These are phyloP conservation scores for Carallia brachiata DNA, from an alignment of 345 rosid genomes.

Conservation along the genomic window DNA sequence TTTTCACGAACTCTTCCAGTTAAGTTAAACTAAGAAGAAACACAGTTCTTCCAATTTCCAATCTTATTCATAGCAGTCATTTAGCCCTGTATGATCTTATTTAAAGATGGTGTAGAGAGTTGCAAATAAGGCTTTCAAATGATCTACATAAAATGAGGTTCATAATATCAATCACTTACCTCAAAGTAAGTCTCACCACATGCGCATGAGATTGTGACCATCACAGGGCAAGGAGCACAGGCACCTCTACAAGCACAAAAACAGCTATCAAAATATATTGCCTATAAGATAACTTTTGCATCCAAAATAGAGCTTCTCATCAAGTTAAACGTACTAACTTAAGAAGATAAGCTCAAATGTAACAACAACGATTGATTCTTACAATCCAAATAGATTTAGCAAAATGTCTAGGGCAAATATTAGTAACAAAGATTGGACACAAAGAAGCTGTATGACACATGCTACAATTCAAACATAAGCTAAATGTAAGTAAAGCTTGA, in stretches of 20 bases:
- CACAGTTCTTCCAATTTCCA: background rate
- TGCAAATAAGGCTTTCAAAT: background rate
- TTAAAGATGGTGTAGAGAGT: background rate
- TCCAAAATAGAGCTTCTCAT: background rate
- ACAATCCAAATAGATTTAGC: background rate
- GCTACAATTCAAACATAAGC: slow-evolving; percentile 1
- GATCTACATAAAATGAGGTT: background rate
- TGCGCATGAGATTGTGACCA: slow-evolving; percentile 84
- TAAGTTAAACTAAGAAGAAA: background rate
- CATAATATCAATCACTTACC: slow-evolving; percentile 47
- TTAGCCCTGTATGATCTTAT: background rate
- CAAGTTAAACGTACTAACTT: background rate
- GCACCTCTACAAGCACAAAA: slow-evolving; percentile 63
- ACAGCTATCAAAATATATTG: slow-evolving; percentile 8
- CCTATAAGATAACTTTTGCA: background rate
- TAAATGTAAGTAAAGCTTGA: slow-evolving; percentile 3
- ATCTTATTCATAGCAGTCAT: background rate
- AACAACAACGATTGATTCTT: background rate
- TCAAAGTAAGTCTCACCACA: slow-evolving; percentile 81
- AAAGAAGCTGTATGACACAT: background rate
- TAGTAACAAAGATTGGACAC: background rate
- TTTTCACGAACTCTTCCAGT: background rate
- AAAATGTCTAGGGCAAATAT: background rate
- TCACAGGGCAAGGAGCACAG: slow-evolving; percentile 93
- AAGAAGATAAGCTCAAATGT: background rate